Base-by-base conservation (phyloP, 2,329 filamentous ascomycete genomes). In the Boeremia exigua region DNA sequence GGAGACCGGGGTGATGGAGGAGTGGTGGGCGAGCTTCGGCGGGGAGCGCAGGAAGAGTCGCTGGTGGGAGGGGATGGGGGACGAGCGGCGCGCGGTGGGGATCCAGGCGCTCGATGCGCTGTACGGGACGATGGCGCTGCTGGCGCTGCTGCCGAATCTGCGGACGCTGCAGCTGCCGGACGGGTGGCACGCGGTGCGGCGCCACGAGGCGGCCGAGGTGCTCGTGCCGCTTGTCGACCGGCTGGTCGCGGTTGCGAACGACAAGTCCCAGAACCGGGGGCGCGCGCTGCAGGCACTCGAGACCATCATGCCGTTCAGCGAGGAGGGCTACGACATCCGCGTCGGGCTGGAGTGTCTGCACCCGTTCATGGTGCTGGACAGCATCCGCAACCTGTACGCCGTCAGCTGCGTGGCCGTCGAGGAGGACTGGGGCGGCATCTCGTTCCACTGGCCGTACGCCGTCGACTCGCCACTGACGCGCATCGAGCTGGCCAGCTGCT, bases 351-450 rank as follows among this genome's bases (percentile, higher is more conserved):
- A 74, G 54, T 64, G 60, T 44, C 39, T 75, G 15, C 56, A 70
- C 25, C 67, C 70, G 1, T 71, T 73, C 46, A 62, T 74, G 54
- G 55, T 38, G 1, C 59, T 73, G 7, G 51, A 58, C 3, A 65
- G 62, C 34, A 48, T 75, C n/a, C 61, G 61, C 9, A 68, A 69
- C 23, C 54, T 74, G 2, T 74, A 67, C 43, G 67, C 67, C 12
- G 65, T 74, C 5, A 71, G 70, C 45, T 68, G 65, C 19, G 60
- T 73, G 4, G 70, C 71, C 15, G 51, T 72, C 14, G 66, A 74
- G 11, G 71, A 74, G n/a, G 61, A 62, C 14, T 72, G 68, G 58
- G 65, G 61, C 15, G 68, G 69, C 4, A 62, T 65, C 9, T 62
- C 69, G 8, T 71, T 75, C 54, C 40, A 58, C 23, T 75, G 72